Percentiles rank a stretch among this genome's conserved stretches.
Conservation (phyloP, 2,329 filamentous ascomycete genomes). For the Fusarium sp. region DNA sequence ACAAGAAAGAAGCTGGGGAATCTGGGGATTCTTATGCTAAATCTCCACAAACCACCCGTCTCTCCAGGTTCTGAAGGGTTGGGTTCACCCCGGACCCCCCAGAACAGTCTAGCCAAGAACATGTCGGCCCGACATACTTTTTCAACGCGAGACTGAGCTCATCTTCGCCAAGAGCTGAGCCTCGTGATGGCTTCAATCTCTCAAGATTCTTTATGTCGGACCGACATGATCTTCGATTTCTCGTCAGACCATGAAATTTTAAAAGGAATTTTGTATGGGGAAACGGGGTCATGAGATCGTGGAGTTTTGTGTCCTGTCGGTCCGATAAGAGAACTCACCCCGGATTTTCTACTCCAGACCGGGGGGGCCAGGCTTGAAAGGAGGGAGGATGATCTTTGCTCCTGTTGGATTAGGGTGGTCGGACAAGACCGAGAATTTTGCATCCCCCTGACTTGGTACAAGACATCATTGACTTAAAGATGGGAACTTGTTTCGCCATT, state of each 20-base stretch:
- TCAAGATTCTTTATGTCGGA: not conserved
- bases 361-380: not conserved
- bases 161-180: constrained; percentile 1
- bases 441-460: not conserved
- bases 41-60: constrained; percentile 6
- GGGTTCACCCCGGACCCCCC: not conserved
- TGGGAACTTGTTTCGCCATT: not conserved
- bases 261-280: not conserved
- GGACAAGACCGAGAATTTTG: not conserved
- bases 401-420: not conserved
- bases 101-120: not conserved
- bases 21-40: constrained; percentile 22
- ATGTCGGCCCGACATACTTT: not conserved
- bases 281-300: not conserved
- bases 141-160: constrained; percentile 2
- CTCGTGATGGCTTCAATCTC: constrained; percentile 17
- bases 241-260: not conserved
- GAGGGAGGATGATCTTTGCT: not conserved
- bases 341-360: not conserved
- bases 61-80: not conserved
- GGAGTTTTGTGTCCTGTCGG: not conserved
- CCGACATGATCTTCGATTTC: constrained; percentile 14
- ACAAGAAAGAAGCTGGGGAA: constrained; percentile 1
- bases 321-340: not conserved
- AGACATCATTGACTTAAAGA: not conserved